phyloP scores from a whole-genome alignment of 2,329 filamentous ascomycete species.

The Endothia cerciana region DNA sequence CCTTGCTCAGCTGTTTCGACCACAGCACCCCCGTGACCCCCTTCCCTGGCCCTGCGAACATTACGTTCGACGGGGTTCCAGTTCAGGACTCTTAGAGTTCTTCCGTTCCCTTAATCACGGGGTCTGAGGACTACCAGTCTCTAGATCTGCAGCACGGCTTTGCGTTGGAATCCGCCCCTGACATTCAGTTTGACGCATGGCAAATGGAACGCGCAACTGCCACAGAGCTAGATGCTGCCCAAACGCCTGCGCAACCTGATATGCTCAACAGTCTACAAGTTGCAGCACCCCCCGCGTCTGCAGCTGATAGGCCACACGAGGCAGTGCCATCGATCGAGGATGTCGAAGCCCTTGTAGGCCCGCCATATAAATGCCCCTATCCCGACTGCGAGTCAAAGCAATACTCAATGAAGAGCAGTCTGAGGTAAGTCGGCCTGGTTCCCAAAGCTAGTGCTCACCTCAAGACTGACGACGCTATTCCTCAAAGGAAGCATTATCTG shows the following conservation, averaged over 20 bases:
- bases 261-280: neutral
- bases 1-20: neutral
- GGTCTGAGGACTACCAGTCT: neutral
- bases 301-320: neutral
- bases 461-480: neutral
- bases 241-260: neutral
- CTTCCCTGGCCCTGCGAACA: conserved; percentile 17
- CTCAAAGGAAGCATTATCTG: conserved; percentile 7
- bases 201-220: neutral
- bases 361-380: conserved; percentile 12
- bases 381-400: neutral
- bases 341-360: neutral
- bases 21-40: conserved; percentile 9
- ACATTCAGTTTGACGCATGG: neutral
- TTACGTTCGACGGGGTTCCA: conserved; percentile 11
- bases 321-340: neutral
- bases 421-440: neutral
- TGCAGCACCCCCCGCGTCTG: neutral
- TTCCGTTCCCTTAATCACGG: conserved; percentile 13
- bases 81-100: conserved; percentile 20
- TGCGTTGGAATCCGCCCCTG: neutral
- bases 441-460: neutral
- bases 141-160: neutral
- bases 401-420: neutral
- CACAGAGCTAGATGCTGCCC: neutral